phyloP scores from a whole-genome alignment of 495 filamentous ascomycete genomes.

The Aspergillus panamensis region DNA sequence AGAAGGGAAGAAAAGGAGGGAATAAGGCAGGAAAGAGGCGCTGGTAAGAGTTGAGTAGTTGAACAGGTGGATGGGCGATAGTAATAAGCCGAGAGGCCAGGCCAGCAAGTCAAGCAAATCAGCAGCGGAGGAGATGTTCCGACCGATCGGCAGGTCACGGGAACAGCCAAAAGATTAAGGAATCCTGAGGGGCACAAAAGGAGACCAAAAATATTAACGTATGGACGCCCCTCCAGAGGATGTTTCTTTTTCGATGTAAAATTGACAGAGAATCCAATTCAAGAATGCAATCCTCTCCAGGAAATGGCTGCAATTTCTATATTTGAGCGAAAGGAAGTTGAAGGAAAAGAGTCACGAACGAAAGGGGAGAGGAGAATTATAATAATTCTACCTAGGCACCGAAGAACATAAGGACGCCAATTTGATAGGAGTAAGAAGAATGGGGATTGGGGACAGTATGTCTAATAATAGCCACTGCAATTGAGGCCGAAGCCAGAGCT shows the following conservation, averaged over 20 bases:
- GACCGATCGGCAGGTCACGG: constrained; percentile 17
- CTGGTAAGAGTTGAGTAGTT: not conserved
- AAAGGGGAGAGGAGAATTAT: not conserved
- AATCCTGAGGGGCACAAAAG: not conserved
- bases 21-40: constrained; percentile 16
- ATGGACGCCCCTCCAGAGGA: not conserved
- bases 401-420: not conserved
- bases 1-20: constrained; percentile 18
- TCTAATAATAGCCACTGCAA: constrained; percentile 16
- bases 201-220: not conserved
- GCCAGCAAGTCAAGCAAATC: constrained; percentile 2
- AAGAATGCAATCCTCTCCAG: not conserved
- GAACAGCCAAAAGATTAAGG: not conserved
- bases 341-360: not conserved
- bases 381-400: not conserved
- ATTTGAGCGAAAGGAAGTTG: not conserved
- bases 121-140: constrained; percentile 13
- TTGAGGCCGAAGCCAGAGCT: not conserved
- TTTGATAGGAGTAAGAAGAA: not conserved
- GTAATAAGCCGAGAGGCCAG: not conserved
- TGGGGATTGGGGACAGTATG: not conserved
- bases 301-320: not conserved
- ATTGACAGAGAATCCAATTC: not conserved
- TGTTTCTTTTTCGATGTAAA: not conserved
- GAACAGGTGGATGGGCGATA: not conserved